Evolutionary conservation across 2,329 filamentous ascomycete genomes (phyloP).

Genomic region (Neopestalotiopsis sp.): DNA sequence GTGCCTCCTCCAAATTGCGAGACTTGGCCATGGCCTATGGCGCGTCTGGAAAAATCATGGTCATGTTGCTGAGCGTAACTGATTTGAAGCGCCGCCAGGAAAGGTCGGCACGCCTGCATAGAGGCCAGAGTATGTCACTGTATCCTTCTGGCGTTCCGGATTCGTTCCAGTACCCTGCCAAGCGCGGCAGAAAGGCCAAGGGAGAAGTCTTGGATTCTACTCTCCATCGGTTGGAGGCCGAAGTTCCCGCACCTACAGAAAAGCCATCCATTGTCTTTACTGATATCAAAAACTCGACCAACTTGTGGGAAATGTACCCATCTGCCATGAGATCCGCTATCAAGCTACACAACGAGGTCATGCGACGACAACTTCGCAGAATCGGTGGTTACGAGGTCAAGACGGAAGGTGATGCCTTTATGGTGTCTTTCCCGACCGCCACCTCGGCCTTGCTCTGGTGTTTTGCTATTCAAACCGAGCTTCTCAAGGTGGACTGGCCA

Average conservation of each 20-base stretch:
- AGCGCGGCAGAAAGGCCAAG: conserved; percentile 68
- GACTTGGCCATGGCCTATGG: conserved; percentile 97
- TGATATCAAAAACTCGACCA: conserved; percentile 98
- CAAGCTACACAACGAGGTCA: conserved; percentile 95
- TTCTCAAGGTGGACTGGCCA: conserved; percentile 92
- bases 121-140: conserved; percentile 85
- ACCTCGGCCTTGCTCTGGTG: conserved; percentile 95
- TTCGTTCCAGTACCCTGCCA: conserved; percentile 68
- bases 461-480: conserved; percentile 87
- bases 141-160: conserved; percentile 77
- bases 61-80: conserved; percentile 95
- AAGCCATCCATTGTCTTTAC: conserved; percentile 96
- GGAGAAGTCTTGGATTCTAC: conserved; percentile 80
- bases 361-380: conserved; percentile 89
- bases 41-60: conserved; percentile 94
- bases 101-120: conserved; percentile 68
- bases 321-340: conserved; percentile 96
- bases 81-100: conserved; percentile 86
- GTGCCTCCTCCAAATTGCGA: conserved; percentile 89
- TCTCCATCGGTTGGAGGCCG: conserved; percentile 83
- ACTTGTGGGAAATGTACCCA: conserved; percentile 93
- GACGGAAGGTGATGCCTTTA: conserved; percentile 99
- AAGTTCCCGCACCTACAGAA: conserved; percentile 89
- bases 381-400: conserved; percentile 99
- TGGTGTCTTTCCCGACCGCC: conserved; percentile 97